Base-by-base conservation (phyloP, 768 basidiomycete species). In the Russula sp. region DNA sequence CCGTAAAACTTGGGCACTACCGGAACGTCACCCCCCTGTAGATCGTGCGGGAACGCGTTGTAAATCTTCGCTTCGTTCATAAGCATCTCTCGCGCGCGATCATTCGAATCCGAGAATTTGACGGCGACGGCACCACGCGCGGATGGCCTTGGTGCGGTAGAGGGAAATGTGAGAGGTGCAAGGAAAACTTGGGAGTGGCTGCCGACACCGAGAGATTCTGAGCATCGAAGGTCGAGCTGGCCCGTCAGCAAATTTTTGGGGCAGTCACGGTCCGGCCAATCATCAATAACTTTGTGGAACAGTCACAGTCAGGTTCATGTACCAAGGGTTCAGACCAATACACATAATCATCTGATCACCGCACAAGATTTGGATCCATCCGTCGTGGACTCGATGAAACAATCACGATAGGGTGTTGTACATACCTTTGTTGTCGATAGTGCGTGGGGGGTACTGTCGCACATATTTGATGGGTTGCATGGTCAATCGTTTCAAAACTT, bases 1-100 rank as follows among this genome's bases (percentile, higher is more conserved):
- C 87, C 86, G 67, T 84, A 88, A 72, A 81, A 88, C 70, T 86
- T 84, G 0, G 87, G 86, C 3, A 83, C 81, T 53, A 86, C 53
- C 0, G 86, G 78, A 3, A 83, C 82, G 0, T 80, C 79, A 52
- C 82, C 79, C 69, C 83, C 72, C 65, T 77, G 80, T 53, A 83
- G 73, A 62, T 82, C 77, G 14, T 63, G 56, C 2, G 81, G 79
- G 69, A 85, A 80, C 1, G 44, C 40, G 68, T 78, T 73, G 69
- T 84, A 84, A 53, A 79, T 79, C 30, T 62, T 66, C 8, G 79
- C 80, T 68, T 84, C 82, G 44, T 73, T 66, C 42, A 59, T 49
- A 30, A 75, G 69, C 59, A 72, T 70, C 26, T 69, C 57, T 7
- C 48, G 40, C 1, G 32, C 48, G 4, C 1, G 1, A 9, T 48